Evolutionary conservation across 306 rosid species (phyloP).

Genomic region (Abrus precatorius): DNA sequence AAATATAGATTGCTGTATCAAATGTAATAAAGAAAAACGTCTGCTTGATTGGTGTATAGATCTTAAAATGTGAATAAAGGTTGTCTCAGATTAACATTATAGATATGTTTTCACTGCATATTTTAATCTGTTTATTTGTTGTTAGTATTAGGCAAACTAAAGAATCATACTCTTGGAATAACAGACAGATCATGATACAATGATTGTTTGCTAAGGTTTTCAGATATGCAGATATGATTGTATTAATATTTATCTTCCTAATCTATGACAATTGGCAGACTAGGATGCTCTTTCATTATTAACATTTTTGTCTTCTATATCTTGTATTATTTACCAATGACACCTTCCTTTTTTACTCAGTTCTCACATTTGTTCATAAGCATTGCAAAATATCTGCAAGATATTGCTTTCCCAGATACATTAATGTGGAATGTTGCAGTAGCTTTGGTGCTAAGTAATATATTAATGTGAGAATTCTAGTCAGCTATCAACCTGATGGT

Average conservation of each 20-base stretch:
- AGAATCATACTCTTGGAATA: not conserved
- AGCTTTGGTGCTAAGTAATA: conserved; percentile 2
- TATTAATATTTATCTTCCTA: not conserved
- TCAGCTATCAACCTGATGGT: conserved; percentile 10
- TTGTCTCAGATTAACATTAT: not conserved
- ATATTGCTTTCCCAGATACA: not conserved
- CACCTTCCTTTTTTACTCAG: not conserved
- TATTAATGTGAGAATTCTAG: conserved; percentile 19
- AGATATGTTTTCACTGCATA: not conserved
- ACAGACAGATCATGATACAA: not conserved
- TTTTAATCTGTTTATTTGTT: conserved; percentile 7
- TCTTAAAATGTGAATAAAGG: not conserved
- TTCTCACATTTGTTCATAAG: conserved; percentile 7
- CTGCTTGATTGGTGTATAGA: not conserved
- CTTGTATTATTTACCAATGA: not conserved
- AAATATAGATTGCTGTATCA: not conserved
- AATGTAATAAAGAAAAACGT: not conserved
- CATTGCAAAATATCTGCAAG: conserved; percentile 5
- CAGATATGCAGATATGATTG: not conserved
- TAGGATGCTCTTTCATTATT: not conserved
- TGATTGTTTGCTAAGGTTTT: not conserved
- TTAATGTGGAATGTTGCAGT: conserved; percentile 23
- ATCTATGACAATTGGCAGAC: not conserved
- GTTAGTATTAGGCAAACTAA: not conserved
- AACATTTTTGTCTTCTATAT: not conserved